phyloP scores from a whole-genome alignment of 225 moss, liverwort and hornwort species.

The Anthoceros angustus region DNA sequence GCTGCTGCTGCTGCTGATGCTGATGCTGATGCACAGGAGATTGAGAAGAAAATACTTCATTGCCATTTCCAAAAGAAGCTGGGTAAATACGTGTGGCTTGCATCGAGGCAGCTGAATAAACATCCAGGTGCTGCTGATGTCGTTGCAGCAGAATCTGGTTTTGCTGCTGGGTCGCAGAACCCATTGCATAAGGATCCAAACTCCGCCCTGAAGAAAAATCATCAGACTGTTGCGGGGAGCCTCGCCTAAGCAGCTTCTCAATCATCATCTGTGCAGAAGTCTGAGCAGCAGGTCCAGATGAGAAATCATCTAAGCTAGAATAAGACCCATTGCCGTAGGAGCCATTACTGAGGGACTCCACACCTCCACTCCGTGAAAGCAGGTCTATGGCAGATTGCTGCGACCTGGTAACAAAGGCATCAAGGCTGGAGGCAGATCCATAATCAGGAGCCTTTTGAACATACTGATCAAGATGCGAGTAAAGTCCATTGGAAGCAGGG shows the following conservation, averaged over 20 bases:
- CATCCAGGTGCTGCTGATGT: constrained; percentile 37
- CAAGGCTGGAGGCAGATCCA: constrained; percentile 37
- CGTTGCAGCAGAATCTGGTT: constrained; percentile 6
- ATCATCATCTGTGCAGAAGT: not conserved
- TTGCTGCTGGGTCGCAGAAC: not conserved
- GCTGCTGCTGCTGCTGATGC: no score
- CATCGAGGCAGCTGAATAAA: constrained; percentile 23
- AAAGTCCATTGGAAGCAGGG: constrained; percentile 55
- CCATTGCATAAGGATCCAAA: not conserved
- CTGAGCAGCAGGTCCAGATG: constrained; percentile 17
- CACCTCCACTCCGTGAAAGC: constrained; percentile 37
- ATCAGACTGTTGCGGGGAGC: constrained; percentile 2
- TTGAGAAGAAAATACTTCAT: constrained; percentile 24
- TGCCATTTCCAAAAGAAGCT: constrained; percentile 6
- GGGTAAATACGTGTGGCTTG: constrained; percentile 38
- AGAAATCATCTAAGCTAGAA: constrained; percentile 13
- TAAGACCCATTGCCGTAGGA: constrained; percentile 27
- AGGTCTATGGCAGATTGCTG: constrained; percentile 53
- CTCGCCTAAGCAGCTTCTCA: constrained; percentile 22
- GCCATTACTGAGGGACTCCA: constrained; percentile 48
- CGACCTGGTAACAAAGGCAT: constrained; percentile 47
- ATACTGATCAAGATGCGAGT: constrained; percentile 47
- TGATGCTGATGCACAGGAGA: constrained; percentile 10
- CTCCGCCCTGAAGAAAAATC: not conserved
- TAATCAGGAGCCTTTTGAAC: constrained; percentile 38